These are phyloP conservation scores for Casuarina cunninghamiana DNA, from an alignment of 306 rosid species.

Conservation along the genomic window DNA sequence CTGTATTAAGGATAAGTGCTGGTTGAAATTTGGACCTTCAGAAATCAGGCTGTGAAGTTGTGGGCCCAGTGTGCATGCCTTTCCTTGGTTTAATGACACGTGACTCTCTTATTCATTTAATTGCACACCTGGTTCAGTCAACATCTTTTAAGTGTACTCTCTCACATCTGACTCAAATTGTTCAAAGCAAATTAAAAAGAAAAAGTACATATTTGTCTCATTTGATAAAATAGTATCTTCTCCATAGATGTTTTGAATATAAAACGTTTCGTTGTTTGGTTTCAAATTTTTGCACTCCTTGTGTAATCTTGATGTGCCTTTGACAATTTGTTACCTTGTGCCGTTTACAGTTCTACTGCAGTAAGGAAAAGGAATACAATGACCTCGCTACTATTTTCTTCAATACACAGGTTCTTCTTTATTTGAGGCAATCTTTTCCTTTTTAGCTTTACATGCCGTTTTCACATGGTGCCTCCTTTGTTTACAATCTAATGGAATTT, in stretches of 20 bases:
- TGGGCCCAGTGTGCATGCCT: neutral
- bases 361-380: constrained; percentile 89
- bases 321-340: constrained; percentile 16
- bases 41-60: constrained; percentile 8
- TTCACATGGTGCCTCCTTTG: neutral
- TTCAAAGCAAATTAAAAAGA: neutral
- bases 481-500: constrained; percentile 16
- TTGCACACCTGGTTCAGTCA: neutral
- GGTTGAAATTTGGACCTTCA: neutral
- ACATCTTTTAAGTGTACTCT: neutral
- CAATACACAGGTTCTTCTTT: constrained; percentile 78
- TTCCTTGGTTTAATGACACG: neutral
- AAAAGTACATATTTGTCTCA: neutral
- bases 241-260: neutral
- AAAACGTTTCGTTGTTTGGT: neutral
- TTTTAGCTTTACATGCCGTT: constrained; percentile 1
- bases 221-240: neutral
- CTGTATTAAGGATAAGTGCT: neutral
- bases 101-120: neutral
- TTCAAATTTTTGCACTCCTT: neutral
- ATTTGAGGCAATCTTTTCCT: constrained; percentile 18
- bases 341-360: constrained; percentile 73
- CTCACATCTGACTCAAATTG: neutral
- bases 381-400: constrained; percentile 99
- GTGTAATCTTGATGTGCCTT: neutral